phyloP scores from a whole-genome alignment of 2,329 filamentous ascomycete genomes.

The Aspergillus sclerotialis region DNA sequence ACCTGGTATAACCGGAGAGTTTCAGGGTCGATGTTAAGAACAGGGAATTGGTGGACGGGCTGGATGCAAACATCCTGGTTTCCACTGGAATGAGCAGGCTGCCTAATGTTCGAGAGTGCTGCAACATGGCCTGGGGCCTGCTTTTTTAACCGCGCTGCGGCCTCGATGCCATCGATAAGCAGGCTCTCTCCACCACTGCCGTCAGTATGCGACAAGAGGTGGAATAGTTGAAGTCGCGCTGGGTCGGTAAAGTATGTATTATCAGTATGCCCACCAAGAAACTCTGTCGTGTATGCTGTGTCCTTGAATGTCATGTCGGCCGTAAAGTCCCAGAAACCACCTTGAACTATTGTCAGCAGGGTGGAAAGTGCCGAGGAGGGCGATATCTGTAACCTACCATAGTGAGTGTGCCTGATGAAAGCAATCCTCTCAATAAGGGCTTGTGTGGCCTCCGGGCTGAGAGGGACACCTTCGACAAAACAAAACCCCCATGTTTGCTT shows the following conservation, averaged over 20 bases:
- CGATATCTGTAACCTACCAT: constrained; percentile 49
- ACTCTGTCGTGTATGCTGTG: constrained; percentile 82
- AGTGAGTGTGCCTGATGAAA: constrained; percentile 85
- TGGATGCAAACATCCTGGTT: constrained; percentile 77
- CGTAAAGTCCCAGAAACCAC: constrained; percentile 78
- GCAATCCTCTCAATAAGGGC: constrained; percentile 71
- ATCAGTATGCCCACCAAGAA: constrained; percentile 81
- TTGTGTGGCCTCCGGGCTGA: constrained; percentile 64
- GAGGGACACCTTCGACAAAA: constrained; percentile 65
- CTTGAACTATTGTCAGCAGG: constrained; percentile 17
- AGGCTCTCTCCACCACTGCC: constrained; percentile 65
- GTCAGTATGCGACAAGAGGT: constrained; percentile 71
- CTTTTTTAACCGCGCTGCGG: constrained; percentile 53
- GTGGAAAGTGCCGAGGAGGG: not conserved
- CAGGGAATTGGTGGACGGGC: constrained; percentile 62
- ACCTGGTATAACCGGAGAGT: constrained; percentile 53
- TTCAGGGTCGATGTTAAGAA: constrained; percentile 55
- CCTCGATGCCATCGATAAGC: constrained; percentile 79
- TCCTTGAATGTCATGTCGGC: constrained; percentile 82
- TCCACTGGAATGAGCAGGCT: constrained; percentile 79
- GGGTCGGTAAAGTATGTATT: constrained; percentile 95
- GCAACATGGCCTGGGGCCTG: constrained; percentile 53
- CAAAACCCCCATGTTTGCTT: constrained; percentile 67
- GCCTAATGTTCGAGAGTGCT: constrained; percentile 47
- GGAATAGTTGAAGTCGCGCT: constrained; percentile 84